Evolutionary conservation across 1,139 yeast species (phyloP).

Genomic region (Trichomonascaceae sp.): DNA sequence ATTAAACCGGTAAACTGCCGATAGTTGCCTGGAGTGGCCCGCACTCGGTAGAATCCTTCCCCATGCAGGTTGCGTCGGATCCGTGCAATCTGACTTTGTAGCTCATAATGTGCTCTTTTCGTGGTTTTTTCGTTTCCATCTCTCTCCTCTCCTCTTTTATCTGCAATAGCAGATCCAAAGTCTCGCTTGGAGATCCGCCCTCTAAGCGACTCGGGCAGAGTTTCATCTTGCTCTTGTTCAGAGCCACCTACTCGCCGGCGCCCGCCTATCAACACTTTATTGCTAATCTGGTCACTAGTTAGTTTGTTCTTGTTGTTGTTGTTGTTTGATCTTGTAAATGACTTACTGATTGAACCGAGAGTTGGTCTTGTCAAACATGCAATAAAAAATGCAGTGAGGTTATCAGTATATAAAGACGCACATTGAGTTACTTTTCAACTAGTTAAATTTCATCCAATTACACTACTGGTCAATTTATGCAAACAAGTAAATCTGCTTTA

Average conservation of each 20-base stretch:
- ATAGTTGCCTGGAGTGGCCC: conserved; percentile 36
- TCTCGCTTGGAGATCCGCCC: conserved; percentile 1
- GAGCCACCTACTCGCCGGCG: background rate
- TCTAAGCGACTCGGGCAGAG: background rate
- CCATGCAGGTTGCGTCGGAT: conserved; percentile 7
- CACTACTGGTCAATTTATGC: too few relatives aligned
- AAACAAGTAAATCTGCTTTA: too few relatives aligned
- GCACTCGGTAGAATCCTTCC: conserved; percentile 37
- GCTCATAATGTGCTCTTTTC: conserved; percentile 3
- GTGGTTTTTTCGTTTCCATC: background rate
- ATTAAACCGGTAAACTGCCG: conserved; percentile 34
- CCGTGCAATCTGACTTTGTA: conserved; percentile 10
- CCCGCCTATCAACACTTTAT: background rate
- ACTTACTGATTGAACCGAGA: conserved; percentile 20
- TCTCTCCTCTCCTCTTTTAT: conserved; percentile 2
- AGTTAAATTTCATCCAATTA: too few relatives aligned
- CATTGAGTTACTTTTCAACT: too few relatives aligned
- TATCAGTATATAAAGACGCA: too few relatives aligned
- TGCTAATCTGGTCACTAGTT: background rate
- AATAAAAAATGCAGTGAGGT: too few relatives aligned
- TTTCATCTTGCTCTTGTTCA: background rate
- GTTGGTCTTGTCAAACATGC: too few relatives aligned
- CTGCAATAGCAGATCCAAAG: background rate
- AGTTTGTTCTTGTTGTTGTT: background rate
- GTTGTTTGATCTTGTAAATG: background rate